Evolutionary conservation across 306 rosid genomes (phyloP).

Genomic region (Vigna hirtella): DNA sequence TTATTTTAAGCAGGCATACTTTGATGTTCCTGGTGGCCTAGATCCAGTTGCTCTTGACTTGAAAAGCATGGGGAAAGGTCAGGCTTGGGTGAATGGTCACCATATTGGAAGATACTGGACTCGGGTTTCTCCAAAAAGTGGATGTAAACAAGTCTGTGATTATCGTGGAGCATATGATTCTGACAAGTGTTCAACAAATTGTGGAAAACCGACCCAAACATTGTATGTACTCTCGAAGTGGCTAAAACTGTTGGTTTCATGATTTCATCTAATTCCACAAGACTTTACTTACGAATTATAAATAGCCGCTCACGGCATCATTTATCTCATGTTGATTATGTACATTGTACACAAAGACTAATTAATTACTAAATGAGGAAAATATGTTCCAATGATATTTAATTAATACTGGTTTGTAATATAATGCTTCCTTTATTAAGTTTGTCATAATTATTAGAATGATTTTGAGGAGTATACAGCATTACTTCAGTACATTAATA

Average conservation of each 20-base stretch:
- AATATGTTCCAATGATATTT: conserved; percentile 11
- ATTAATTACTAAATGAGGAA: conserved; percentile 6
- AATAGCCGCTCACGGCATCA: conserved; percentile 15
- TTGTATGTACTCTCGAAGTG: conserved; percentile 55
- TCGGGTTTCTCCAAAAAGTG: conserved; percentile 72
- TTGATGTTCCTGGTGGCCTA: conserved; percentile 76
- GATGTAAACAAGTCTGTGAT: conserved; percentile 76
- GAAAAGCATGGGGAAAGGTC: conserved; percentile 99
- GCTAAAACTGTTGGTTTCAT: conserved; percentile 32
- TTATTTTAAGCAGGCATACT: conserved; percentile 66
- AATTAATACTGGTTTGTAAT: not conserved
- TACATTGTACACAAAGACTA: conserved; percentile 10
- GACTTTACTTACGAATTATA: not conserved
- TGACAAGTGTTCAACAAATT: conserved; percentile 75
- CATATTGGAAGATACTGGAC: conserved; percentile 99
- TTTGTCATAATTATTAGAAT: conserved; percentile 2
- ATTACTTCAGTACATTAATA: conserved; percentile 11
- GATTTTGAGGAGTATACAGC: conserved; percentile 1
- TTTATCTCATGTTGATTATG: not conserved
- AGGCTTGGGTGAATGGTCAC: conserved; percentile 97
- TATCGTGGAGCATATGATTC: conserved; percentile 87
- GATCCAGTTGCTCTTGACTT: conserved; percentile 89
- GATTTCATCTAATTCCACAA: conserved; percentile 31
- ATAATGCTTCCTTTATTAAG: not conserved
- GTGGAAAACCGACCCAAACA: conserved; percentile 92